Conservation (phyloP, 176 grass and related monocot genomes). For the Luzula sylvatica region DNA sequence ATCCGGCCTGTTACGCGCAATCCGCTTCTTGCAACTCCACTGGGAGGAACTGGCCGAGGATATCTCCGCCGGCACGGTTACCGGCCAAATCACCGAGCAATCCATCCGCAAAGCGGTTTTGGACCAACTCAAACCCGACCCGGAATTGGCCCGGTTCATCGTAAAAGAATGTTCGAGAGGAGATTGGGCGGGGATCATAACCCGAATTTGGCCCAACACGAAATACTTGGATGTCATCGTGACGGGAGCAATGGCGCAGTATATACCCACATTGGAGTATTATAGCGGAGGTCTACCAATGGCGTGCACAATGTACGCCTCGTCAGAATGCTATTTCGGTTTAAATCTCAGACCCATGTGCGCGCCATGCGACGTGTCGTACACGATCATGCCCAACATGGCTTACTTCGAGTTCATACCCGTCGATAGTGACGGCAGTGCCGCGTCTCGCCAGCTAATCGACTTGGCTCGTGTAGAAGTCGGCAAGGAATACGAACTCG, state of each 20-base stretch:
- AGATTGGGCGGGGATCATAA: slow-evolving; percentile 79
- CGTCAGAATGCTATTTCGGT: slow-evolving; percentile 92
- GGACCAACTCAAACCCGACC: slow-evolving; percentile 44
- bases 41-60: slow-evolving; percentile 64
- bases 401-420: slow-evolving; percentile 97
- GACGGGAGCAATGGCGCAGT: slow-evolving; percentile 93
- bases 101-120: slow-evolving; percentile 60
- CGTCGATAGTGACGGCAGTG: slow-evolving; percentile 20
- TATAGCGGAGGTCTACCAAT: slow-evolving; percentile 86
- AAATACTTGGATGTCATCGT: slow-evolving; percentile 97
- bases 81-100: slow-evolving; percentile 44
- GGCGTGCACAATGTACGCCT: slow-evolving; percentile 97
- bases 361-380: slow-evolving; percentile 70
- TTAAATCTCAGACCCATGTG: slow-evolving; percentile 85
- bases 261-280: slow-evolving; percentile 73
- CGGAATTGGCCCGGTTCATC: slow-evolving; percentile 48
- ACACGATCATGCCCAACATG: slow-evolving; percentile 99
- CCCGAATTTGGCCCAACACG: slow-evolving; percentile 74
- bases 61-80: slow-evolving; percentile 47
- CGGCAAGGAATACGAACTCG: slow-evolving; percentile 86
- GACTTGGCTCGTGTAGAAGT: slow-evolving; percentile 70
- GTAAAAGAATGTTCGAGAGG: slow-evolving; percentile 45
- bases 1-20: slow-evolving; percentile 84
- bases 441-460: slow-evolving; percentile 37
- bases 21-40: slow-evolving; percentile 90